phyloP scores from a whole-genome alignment of 768 basidiomycete species.

The Mycena vulgaris region DNA sequence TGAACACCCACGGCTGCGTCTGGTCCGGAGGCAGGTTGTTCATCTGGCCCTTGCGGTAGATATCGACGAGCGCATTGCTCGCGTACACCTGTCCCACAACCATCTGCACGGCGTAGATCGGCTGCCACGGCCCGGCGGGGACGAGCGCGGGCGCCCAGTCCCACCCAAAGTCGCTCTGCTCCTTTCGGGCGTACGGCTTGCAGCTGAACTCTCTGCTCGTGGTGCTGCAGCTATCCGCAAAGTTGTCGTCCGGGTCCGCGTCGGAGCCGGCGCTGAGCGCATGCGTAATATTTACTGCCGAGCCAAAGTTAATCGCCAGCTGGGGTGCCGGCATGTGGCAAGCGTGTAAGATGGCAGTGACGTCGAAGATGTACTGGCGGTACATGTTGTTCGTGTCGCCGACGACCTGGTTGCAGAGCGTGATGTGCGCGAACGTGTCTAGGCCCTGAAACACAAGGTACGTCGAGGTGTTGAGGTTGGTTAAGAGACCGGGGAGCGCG shows the following conservation, averaged over 20 bases:
- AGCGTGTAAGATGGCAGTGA: constrained; percentile 10
- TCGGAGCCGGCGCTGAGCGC: constrained; percentile 21
- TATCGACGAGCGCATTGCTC: constrained; percentile 31
- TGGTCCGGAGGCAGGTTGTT: constrained; percentile 29
- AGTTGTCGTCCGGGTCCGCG: constrained; percentile 20
- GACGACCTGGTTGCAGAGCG: constrained; percentile 23
- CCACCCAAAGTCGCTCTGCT: constrained; percentile 33
- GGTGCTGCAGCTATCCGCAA: constrained; percentile 27
- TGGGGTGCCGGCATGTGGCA: constrained; percentile 16
- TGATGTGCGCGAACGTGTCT: constrained; percentile 26
- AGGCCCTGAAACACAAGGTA: constrained; percentile 31
- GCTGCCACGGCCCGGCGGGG: constrained; percentile 28
- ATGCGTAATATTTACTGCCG: constrained; percentile 27
- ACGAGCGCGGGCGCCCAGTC: constrained; percentile 30
- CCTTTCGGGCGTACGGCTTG: constrained; percentile 31
- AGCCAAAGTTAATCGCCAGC: constrained; percentile 26
- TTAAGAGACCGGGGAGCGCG: constrained; percentile 13
- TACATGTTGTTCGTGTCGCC: constrained; percentile 31
- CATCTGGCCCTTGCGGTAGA: constrained; percentile 30
- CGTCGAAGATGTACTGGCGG: constrained; percentile 29
- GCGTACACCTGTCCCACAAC: constrained; percentile 14
- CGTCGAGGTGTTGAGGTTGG: not conserved
- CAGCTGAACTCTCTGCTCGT: constrained; percentile 31
- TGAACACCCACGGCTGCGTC: constrained; percentile 24
- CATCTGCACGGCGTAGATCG: constrained; percentile 29